Percentiles rank a stretch among this genome's conserved stretches.
phyloP scores from a whole-genome alignment of 768 basidiomycete species.

The Gymnopilus junonius region DNA sequence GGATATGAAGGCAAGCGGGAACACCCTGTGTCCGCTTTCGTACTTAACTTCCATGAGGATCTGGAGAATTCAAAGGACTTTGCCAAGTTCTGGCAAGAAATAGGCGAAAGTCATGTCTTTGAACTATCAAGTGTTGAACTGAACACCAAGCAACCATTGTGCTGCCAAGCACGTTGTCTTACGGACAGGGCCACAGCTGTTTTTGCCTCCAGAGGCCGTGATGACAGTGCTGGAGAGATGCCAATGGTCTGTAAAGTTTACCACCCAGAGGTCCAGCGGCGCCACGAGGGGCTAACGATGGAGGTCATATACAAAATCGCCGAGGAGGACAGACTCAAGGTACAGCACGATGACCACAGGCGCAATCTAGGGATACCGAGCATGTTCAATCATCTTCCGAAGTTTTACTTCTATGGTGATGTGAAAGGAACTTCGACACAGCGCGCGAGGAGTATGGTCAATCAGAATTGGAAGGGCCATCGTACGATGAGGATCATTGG shows the following conservation, averaged over 20 bases:
- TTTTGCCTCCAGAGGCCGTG: background rate
- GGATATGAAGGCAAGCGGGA: background rate
- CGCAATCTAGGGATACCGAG: background rate
- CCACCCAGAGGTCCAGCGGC: conserved; percentile 6
- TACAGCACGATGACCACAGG: background rate
- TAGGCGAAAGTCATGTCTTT: no score
- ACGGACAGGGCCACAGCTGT: background rate
- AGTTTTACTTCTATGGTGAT: conserved; percentile 8
- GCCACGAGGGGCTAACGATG: conserved; percentile 4
- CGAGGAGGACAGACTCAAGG: background rate
- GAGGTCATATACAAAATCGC: conserved; percentile 1
- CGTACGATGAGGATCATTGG: conserved; percentile 5
- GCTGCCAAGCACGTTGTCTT: background rate
- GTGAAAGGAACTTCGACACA: background rate
- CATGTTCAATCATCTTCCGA: conserved; percentile 10
- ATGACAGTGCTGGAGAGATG: no score
- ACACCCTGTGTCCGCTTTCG: background rate
- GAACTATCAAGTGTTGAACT: background rate
- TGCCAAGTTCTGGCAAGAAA: background rate
- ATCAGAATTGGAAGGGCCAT: background rate
- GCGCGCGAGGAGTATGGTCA: conserved; percentile 10
- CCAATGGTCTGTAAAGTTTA: conserved; percentile 8
- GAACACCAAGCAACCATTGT: background rate
- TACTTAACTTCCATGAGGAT: background rate
- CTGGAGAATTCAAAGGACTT: background rate